A percentile compares a stretch with the other conserved stretches of the same genome.
Evolutionary conservation across 305 asterid genomes (phyloP).

Genomic region (Fraxinus dipetala): DNA sequence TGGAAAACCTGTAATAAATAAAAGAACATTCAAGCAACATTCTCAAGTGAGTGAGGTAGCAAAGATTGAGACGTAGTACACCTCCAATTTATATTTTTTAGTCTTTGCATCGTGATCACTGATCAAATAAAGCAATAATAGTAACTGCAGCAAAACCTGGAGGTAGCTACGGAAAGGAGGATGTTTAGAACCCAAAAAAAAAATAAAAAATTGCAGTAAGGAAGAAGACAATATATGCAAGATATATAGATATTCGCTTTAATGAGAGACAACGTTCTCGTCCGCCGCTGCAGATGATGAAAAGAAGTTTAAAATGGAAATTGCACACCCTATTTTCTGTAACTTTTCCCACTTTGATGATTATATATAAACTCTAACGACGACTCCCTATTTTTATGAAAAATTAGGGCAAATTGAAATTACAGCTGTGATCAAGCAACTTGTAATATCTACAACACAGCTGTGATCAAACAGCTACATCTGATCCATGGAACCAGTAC

Average conservation of each 20-base stretch:
- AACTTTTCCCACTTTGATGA: no score
- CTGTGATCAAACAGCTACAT: constrained; percentile 34
- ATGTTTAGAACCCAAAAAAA: no score
- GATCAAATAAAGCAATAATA: constrained; percentile 55
- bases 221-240: no score
- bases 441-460: constrained; percentile 27
- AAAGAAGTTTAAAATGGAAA: no score
- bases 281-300: no score
- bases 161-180: constrained; percentile 70
- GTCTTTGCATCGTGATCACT: constrained; percentile 69
- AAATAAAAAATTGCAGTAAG: no score
- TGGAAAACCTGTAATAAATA: constrained; percentile 57
- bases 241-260: no score
- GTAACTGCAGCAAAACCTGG: constrained; percentile 69
- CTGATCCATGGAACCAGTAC: constrained; percentile 47
- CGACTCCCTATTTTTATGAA: no score
- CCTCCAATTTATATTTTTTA: constrained; percentile 24
- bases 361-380: no score
- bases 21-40: constrained; percentile 10
- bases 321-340: no score
- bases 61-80: constrained; percentile 4
- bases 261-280: no score
- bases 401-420: no score
- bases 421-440: constrained; percentile 19
- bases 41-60: background rate